Conservation (phyloP, 2,329 filamentous ascomycete genomes). For the Ascosphaera apis region DNA sequence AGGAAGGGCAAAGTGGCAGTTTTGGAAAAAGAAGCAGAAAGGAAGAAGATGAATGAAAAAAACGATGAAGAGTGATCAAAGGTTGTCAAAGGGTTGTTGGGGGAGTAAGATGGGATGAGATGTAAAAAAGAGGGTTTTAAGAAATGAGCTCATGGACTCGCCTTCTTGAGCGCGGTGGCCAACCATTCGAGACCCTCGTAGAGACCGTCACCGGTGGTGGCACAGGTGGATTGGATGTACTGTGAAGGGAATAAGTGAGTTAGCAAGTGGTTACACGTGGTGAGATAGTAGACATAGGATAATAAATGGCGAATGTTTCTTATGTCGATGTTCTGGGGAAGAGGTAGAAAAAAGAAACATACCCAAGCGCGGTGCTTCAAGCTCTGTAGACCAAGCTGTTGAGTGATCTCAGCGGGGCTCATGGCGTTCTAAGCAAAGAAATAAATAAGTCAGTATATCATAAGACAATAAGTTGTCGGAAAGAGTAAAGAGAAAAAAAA, state of each 20-base stretch:
- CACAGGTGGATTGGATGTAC: constrained; percentile 99
- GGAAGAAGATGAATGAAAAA: too few species aligned
- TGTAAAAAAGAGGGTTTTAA: constrained; percentile 6
- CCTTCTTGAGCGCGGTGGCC: constrained; percentile 59
- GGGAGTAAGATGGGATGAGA: not conserved
- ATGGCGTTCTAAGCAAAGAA: constrained; percentile 58
- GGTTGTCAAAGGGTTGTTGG: not conserved
- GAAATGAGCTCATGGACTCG: constrained; percentile 24
- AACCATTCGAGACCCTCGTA: constrained; percentile 97
- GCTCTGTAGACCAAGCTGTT: constrained; percentile 98
- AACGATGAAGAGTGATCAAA: not conserved
- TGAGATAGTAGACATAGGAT: constrained; percentile 6
- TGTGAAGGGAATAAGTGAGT: constrained; percentile 16
- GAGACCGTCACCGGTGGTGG: constrained; percentile 95
- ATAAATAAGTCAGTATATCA: constrained; percentile 11
- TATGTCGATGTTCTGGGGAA: too few species aligned
- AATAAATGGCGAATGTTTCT: constrained; percentile 3
- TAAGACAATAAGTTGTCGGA: constrained; percentile 3
- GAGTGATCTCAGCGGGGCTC: constrained; percentile 98
- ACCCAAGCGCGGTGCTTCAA: constrained; percentile 98
- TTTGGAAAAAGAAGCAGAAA: too few species aligned
- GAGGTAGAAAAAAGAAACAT: constrained; percentile 25
- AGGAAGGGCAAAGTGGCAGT: too few species aligned
- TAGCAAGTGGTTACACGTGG: constrained; percentile 1
- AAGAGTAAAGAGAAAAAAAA: constrained; percentile 2